phyloP scores from a whole-genome alignment of 2,329 filamentous ascomycete genomes.

The Trichophyton equinum region DNA sequence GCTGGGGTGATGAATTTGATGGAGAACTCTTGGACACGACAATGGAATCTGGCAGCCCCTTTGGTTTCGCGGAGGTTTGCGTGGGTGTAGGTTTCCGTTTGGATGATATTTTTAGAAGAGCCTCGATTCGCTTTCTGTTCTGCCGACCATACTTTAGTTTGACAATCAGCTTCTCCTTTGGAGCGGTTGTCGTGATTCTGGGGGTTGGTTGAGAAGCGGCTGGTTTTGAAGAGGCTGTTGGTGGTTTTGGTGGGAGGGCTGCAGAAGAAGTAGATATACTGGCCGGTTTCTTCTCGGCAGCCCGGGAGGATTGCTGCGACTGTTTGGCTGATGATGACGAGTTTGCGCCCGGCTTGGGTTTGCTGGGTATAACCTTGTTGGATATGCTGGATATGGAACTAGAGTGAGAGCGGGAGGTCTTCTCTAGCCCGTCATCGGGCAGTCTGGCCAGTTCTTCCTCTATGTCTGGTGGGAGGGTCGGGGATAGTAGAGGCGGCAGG shows the following conservation, averaged over 20 bases:
- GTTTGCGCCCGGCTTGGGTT: slow-evolving; percentile 3
- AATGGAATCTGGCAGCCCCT: slow-evolving; percentile 15
- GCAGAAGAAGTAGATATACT: neutral
- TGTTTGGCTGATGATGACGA: neutral
- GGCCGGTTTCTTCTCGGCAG: slow-evolving; percentile 7
- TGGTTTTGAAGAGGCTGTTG: neutral
- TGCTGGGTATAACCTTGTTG: slow-evolving; percentile 7
- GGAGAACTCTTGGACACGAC: slow-evolving; percentile 4
- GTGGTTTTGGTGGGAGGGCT: neutral
- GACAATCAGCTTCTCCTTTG: slow-evolving; percentile 30
- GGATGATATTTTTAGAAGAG: slow-evolving; percentile 32
- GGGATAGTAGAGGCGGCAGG: slow-evolving; percentile 45
- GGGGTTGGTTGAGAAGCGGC: slow-evolving; percentile 1
- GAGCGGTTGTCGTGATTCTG: neutral
- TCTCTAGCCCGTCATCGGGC: slow-evolving; percentile 19
- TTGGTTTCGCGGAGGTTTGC: slow-evolving; percentile 18
- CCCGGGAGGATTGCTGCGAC: neutral
- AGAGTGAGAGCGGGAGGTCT: slow-evolving; percentile 10
- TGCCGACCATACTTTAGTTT: slow-evolving; percentile 41
- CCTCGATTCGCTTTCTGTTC: slow-evolving; percentile 37
- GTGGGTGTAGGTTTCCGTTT: slow-evolving; percentile 23
- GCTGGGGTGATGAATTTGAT: slow-evolving; percentile 5
- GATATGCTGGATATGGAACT: slow-evolving; percentile 13
- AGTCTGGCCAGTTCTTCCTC: slow-evolving; percentile 40
- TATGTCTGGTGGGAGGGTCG: slow-evolving; percentile 44